Conservation (phyloP, 495 filamentous ascomycete genomes). For the Cercophora sp. region DNA sequence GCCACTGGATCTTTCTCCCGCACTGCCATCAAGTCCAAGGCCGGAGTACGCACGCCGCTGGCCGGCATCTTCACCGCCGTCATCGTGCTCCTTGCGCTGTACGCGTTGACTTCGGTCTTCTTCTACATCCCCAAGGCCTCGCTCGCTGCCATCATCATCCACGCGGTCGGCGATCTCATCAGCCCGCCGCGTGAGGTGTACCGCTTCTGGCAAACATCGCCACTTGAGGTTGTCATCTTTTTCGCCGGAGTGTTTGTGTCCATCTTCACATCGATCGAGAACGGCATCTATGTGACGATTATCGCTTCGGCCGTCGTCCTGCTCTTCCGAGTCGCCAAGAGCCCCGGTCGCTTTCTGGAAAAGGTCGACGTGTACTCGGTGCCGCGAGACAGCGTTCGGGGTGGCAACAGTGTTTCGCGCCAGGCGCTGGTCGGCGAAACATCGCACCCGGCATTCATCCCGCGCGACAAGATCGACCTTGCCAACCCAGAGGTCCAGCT, state of each 20-base stretch:
- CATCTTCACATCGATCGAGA: constrained; percentile 49
- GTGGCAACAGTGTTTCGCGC: constrained; percentile 3
- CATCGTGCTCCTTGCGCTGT: constrained; percentile 49
- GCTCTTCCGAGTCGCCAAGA: constrained; percentile 44
- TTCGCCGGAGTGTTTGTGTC: constrained; percentile 49
- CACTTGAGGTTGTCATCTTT: constrained; percentile 50
- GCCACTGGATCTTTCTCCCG: constrained; percentile 52
- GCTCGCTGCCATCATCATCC: constrained; percentile 49
- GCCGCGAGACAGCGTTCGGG: constrained; percentile 11
- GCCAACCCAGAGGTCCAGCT: constrained; percentile 41
- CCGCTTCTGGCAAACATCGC: constrained; percentile 49
- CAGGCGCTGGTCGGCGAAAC: background rate
- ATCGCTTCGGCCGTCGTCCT: constrained; percentile 40
- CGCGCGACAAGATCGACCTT: constrained; percentile 37
- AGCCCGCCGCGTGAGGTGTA: constrained; percentile 44
- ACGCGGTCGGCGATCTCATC: constrained; percentile 50
- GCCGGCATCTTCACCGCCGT: constrained; percentile 51
- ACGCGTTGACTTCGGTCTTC: constrained; percentile 50
- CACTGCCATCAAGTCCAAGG: constrained; percentile 48
- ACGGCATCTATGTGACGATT: constrained; percentile 50
- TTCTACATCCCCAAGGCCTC: constrained; percentile 46
- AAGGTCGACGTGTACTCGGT: constrained; percentile 22
- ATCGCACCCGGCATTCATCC: constrained; percentile 38
- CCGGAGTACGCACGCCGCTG: constrained; percentile 49
- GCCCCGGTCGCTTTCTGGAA: constrained; percentile 41